Percentiles rank a stretch among this genome's conserved stretches.
Evolutionary conservation across 805 yeast species (phyloP).

Genomic region (Maudiozyma barnettii): DNA sequence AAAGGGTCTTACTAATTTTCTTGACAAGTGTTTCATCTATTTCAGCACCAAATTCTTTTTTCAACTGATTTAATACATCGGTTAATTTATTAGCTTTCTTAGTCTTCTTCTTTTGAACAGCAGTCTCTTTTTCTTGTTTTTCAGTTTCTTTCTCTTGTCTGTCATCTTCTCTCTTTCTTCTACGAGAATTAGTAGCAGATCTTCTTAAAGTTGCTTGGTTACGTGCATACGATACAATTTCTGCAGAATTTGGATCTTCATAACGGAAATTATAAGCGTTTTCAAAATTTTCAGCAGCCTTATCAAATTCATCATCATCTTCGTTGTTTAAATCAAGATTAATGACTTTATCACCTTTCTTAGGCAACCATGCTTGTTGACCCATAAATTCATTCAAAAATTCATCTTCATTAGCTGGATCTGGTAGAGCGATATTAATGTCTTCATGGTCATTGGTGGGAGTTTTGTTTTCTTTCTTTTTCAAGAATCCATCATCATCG

Average conservation of each 20-base stretch:
- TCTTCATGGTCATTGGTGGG: conserved; percentile 20
- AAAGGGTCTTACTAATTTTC: conserved; percentile 64
- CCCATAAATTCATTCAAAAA: conserved; percentile 67
- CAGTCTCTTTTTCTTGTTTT: conserved; percentile 46
- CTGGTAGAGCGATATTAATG: conserved; percentile 41
- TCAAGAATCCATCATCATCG: conserved; percentile 41
- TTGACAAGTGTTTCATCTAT: conserved; percentile 48
- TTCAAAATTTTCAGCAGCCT: conserved; percentile 85
- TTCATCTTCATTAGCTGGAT: conserved; percentile 55
- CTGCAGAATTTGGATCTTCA: conserved; percentile 86
- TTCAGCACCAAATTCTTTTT: conserved; percentile 36
- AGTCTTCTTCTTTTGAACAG: conserved; percentile 60
- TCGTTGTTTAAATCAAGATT: conserved; percentile 35
- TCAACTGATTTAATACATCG: conserved; percentile 43
- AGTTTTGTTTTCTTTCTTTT: conserved; percentile 40
- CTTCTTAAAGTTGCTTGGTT: conserved; percentile 86
- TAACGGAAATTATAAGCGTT: conserved; percentile 89
- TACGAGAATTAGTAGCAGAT: conserved; percentile 61
- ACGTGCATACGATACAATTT: conserved; percentile 91
- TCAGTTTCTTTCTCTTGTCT: conserved; percentile 44
- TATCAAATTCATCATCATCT: conserved; percentile 76
- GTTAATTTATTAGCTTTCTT: conserved; percentile 68
- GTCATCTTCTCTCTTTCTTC: conserved; percentile 70
- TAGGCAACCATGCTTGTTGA: conserved; percentile 85
- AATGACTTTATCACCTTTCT: conserved; percentile 48